Base-by-base conservation (phyloP, 441 rosid genomes). In the Adansonia grandidieri region DNA sequence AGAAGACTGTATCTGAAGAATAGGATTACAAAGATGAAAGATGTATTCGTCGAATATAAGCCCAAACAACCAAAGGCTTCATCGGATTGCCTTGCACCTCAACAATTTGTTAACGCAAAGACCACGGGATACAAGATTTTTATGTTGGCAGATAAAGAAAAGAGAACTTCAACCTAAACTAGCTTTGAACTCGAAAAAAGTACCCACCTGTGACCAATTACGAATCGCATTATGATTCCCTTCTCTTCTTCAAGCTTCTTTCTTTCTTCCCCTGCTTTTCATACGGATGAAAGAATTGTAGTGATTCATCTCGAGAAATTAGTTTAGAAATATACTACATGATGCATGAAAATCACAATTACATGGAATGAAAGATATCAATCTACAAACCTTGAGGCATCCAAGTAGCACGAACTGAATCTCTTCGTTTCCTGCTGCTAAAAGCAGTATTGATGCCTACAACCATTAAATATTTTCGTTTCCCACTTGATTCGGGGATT, bases 371-470 rank as follows among this genome's bases (percentile, higher is more conserved):
- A 40, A 11, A 45, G 4, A 53, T 57, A 69, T 44, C 15, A 70
- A 60, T 57, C 51, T 67, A 80, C 88, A 78, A 80, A 95, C 98
- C 97, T 63, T 87, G 98, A 85, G 97, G 97, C 98, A 95, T 93
- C 98, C 98, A 95, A 75, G 97, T 91, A 61, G 88, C 91, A 75
- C 97, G 93, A 56, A 95, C 92, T 6, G 98, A 93, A 82, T 95
- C 98, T 83, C 98, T 90, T 37, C 96, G 91, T 82, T 93, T 95
- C 75, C 98, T 82, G 86, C 98, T 95, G 79, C 96, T 94, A 84
- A 94, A 94, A 7, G 98, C 97, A 71, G 97, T 90, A 81, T 95
- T 95, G 20, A 95, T 83, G 13, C 98, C 98, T 63, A 95, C 78
- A 40, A 93, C 97, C 98, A 95, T 93, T 50, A 91, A 80, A 83